phyloP scores from a whole-genome alignment of 1,284 basidiomycete species.

The Leccinum glutinopallens region DNA sequence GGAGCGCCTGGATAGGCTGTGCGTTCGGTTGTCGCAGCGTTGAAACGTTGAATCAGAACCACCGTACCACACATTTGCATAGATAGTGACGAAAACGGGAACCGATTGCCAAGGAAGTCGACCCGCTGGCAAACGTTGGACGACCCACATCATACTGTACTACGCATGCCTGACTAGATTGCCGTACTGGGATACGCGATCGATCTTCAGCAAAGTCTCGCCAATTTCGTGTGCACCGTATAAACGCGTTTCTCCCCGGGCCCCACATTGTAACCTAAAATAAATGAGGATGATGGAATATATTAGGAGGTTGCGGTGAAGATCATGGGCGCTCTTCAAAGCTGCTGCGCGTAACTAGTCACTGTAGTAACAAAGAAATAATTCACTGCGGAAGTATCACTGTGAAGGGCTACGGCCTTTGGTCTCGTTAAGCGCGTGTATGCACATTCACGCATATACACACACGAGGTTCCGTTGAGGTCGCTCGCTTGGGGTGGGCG shows the following conservation, averaged over 20 bases:
- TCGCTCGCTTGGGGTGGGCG: slow-evolving; percentile 10
- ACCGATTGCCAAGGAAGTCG: not conserved
- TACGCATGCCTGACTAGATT: not conserved
- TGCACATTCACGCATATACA: not conserved
- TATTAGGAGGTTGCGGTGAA: not conserved
- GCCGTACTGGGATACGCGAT: not conserved
- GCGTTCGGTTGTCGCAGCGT: slow-evolving; percentile 7
- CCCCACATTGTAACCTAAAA: not conserved
- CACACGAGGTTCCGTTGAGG: slow-evolving; percentile 16
- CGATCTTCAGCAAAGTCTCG: not conserved
- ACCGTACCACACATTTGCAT: not conserved
- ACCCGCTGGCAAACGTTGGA: not conserved
- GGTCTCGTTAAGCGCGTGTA: not conserved
- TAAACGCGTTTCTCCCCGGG: slow-evolving; percentile 1
- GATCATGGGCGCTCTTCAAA: not conserved
- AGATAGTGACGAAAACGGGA: not conserved
- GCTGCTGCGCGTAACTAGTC: not conserved
- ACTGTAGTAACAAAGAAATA: not conserved
- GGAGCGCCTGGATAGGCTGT: slow-evolving; percentile 1
- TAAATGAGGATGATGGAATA: not conserved
- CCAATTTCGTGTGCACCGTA: not conserved
- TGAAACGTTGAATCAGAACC: not conserved
- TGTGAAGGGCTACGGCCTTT: not conserved
- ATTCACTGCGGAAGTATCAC: not conserved
- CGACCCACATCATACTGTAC: not conserved